These are phyloP conservation scores for Saccharum spontaneum DNA, from an alignment of 176 grass and related monocot genomes.

Conservation along the genomic window DNA sequence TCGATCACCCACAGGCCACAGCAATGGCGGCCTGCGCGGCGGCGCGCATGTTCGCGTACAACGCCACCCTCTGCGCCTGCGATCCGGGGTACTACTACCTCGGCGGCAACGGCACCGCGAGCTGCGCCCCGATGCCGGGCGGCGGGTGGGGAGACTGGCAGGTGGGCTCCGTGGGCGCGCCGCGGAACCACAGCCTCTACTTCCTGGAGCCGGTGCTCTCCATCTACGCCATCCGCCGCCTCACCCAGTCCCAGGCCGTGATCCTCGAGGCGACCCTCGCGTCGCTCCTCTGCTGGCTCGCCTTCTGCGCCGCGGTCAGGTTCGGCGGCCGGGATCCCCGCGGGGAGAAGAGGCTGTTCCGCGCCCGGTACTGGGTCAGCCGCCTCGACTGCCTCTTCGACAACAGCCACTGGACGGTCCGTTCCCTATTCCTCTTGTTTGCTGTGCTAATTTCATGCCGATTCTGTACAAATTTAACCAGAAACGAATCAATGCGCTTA, in stretches of 20 bases:
- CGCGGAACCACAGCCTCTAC: slow-evolving; percentile 52
- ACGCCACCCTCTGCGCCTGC: slow-evolving; percentile 74
- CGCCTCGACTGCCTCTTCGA: slow-evolving; percentile 72
- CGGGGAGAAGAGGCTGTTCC: slow-evolving; percentile 53
- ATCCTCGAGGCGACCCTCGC: slow-evolving; percentile 60
- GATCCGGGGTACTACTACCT: slow-evolving; percentile 62
- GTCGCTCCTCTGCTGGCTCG: slow-evolving; percentile 63
- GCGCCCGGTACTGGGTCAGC: slow-evolving; percentile 72
- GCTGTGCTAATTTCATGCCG: background rate
- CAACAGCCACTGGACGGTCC: slow-evolving; percentile 75
- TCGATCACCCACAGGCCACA: background rate
- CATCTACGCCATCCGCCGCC: slow-evolving; percentile 60
- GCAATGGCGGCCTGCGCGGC: slow-evolving; percentile 54
- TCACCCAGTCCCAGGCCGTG: slow-evolving; percentile 93
- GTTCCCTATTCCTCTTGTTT: background rate
- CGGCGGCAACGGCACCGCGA: slow-evolving; percentile 18
- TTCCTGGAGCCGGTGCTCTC: slow-evolving; percentile 67
- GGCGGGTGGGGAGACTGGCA: slow-evolving; percentile 49
- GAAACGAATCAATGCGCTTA: background rate
- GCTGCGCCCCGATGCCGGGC: slow-evolving; percentile 25
- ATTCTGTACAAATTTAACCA: background rate
- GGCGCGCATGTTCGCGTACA: slow-evolving; percentile 66
- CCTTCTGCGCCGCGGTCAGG: slow-evolving; percentile 58
- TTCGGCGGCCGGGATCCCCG: slow-evolving; percentile 40
- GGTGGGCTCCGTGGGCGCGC: slow-evolving; percentile 55